Evolutionary conservation across 352 stramenopile genomes (phyloP).

Genomic region (Globisporangium lucens): DNA sequence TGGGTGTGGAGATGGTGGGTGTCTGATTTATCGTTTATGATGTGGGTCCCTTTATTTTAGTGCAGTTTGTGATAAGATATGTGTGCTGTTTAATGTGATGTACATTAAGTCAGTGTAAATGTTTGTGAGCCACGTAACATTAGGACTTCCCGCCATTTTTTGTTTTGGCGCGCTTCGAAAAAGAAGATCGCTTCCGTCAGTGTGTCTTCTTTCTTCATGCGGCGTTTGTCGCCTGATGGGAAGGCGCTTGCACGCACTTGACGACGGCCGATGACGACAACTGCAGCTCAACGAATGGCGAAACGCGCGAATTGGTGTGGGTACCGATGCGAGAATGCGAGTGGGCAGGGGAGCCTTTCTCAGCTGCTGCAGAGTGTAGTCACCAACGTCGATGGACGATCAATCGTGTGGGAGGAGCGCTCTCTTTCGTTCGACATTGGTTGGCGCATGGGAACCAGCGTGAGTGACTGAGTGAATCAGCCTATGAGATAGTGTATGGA

Average conservation of each 20-base stretch:
- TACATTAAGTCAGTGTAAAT: not conserved
- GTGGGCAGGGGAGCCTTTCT: not conserved
- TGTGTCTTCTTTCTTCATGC: not conserved
- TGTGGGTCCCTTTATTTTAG: no score
- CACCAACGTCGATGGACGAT: not conserved
- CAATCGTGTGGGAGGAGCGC: not conserved
- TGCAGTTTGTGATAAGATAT: no score
- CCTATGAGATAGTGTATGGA: not conserved
- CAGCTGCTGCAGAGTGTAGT: not conserved
- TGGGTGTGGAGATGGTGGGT: not conserved
- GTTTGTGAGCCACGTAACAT: not conserved
- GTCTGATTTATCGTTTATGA: not conserved
- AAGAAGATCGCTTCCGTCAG: not conserved
- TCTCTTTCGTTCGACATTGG: not conserved
- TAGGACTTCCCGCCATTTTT: not conserved
- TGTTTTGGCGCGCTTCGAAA: not conserved
- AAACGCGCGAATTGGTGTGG: not conserved
- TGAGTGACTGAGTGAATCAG: not conserved
- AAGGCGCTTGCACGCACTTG: not conserved
- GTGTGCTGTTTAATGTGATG: no score
- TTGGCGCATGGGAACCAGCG: not conserved
- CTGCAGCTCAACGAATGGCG: conserved; percentile 1
- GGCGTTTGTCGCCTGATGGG: not conserved
- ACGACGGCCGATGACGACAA: conserved; percentile 7
- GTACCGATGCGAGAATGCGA: not conserved